These are phyloP conservation scores for Emydomyces testavorans DNA, from an alignment of 2,329 filamentous ascomycete species.

Conservation along the genomic window DNA sequence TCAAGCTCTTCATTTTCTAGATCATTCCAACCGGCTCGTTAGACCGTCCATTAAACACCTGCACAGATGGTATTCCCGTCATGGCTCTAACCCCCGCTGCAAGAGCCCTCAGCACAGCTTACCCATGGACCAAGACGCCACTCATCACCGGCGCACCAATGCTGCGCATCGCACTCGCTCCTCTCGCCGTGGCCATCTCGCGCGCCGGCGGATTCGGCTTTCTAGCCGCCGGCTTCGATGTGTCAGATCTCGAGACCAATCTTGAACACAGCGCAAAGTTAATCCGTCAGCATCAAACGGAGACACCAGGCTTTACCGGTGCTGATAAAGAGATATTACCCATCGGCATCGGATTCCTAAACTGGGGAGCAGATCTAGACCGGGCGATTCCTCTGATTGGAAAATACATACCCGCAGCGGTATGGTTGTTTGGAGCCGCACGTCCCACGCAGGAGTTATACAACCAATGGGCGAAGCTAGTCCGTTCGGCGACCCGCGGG, in stretches of 20 bases:
- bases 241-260: conserved; percentile 23
- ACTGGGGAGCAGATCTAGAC: conserved; percentile 28
- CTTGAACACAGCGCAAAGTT: conserved; percentile 23
- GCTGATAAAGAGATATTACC: conserved; percentile 21
- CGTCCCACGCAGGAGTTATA: conserved; percentile 23
- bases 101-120: conserved; percentile 21
- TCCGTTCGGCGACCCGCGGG: conserved; percentile 30
- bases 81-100: conserved; percentile 9
- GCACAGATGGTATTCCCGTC: too few species aligned
- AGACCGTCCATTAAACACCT: too few species aligned
- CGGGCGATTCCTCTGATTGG: conserved; percentile 23
- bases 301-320: conserved; percentile 1
- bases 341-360: conserved; percentile 33
- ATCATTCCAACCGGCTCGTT: too few species aligned
- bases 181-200: conserved; percentile 50
- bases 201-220: conserved; percentile 45
- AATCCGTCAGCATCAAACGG: conserved; percentile 10
- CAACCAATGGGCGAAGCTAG: conserved; percentile 29
- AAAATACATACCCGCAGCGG: conserved; percentile 28
- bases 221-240: conserved; percentile 46
- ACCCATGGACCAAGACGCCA: conserved; percentile 49
- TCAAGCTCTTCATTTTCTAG: not conserved
- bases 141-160: conserved; percentile 56
- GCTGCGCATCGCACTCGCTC: conserved; percentile 49
- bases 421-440: conserved; percentile 33